Base-by-base conservation (phyloP, 306 rosid species). In the Castanospermum australe region DNA sequence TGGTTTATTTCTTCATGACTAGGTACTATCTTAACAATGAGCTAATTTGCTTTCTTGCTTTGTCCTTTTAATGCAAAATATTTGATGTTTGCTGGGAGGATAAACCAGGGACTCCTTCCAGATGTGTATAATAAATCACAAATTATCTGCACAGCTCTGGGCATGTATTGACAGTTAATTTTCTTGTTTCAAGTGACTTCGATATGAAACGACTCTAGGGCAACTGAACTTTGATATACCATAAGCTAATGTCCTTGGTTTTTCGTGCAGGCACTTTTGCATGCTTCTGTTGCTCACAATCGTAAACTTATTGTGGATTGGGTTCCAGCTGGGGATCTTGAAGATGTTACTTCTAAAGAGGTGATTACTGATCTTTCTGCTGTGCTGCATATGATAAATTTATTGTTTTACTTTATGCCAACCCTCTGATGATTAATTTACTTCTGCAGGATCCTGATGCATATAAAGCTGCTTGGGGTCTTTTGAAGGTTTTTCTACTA, bases 271-370 rank as follows among this genome's bases (percentile, higher is more conserved):
- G 97, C 97, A 55, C 97, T 93, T 82, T 68, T 90, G 79, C 97
- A 90, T 79, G 97, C 96, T 51, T 80, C 96, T 39, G 97, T 90
- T 57, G 91, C 92, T 56, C 83, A 83, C 81, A 83, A 36, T 18
- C 89, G 84, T 5, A 90, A 89, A 77, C 92, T 93, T 88, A 10
- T 82, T 39, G 90, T 93, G 60, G 92, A 90, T 67, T 93, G 97
- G 96, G 96, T 93, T 66, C 87, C 96, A 38, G 96, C 97, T 17
- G 90, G 86, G 42, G 94, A 93, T 64, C 97, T 93, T 57, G 97
- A 90, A 89, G 92, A 93, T 54, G 81, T 8, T 50, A 82, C 90
- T 36, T 77, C 70, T 39, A 14, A 67, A 20, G 85, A 93, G 91
- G 97, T 93, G 64, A 84, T 75, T 48, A 55, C 42, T 59, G 18